A percentile compares a stretch with the other conserved stretches of the same genome.
Evolutionary conservation across 345 rosid genomes (phyloP).

Genomic region (Camelina laxa): DNA sequence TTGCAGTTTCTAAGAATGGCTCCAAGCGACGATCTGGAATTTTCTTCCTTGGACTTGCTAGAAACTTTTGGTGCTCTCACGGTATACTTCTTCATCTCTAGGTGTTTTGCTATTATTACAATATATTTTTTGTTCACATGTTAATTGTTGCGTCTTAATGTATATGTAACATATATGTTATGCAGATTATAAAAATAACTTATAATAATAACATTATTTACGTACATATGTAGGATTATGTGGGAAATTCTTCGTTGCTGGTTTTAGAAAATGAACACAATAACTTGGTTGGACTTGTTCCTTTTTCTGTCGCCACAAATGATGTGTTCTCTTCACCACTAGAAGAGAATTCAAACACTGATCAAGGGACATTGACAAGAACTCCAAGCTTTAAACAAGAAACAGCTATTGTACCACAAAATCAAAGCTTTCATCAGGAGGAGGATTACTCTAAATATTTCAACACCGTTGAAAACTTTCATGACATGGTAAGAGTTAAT

Average conservation of each 20-base stretch:
- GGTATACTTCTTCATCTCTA: constrained; percentile 14
- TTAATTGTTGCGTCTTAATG: too few relatives aligned
- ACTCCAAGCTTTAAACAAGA: constrained; percentile 13
- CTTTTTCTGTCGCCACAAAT: constrained; percentile 11
- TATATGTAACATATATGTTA: too few relatives aligned
- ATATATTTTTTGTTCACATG: too few relatives aligned
- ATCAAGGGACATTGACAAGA: constrained; percentile 21
- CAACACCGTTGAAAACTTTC: background rate
- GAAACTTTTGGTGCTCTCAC: constrained; percentile 10
- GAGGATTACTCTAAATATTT: background rate
- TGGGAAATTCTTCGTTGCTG: constrained; percentile 8
- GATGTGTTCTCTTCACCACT: background rate
- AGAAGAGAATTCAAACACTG: background rate
- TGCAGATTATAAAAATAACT: too few relatives aligned
- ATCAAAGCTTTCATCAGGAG: constrained; percentile 23
- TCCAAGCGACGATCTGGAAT: constrained; percentile 24
- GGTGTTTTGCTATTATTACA: too few relatives aligned
- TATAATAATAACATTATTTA: too few relatives aligned
- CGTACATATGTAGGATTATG: too few relatives aligned
- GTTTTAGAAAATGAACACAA: constrained; percentile 23
- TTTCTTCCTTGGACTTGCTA: constrained; percentile 2
- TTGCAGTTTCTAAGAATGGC: constrained; percentile 31
- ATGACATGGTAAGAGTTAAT: constrained; percentile 21
- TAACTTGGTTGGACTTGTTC: background rate
- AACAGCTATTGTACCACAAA: background rate